Conservation (phyloP, 2,329 filamentous ascomycete species). For the Daldinia sp. region DNA sequence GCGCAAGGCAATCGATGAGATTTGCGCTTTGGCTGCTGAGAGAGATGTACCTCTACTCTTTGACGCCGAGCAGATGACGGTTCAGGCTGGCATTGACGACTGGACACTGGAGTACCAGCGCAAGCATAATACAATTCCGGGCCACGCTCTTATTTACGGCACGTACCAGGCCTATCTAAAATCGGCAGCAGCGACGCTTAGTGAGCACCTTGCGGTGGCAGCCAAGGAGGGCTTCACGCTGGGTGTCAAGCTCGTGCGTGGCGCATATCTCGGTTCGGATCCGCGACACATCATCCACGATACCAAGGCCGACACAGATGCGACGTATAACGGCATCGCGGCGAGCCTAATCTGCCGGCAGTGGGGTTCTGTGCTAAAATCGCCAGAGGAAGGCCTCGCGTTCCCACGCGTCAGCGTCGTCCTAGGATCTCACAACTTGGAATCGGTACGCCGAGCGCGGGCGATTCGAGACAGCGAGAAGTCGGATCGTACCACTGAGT, state of each 20-base stretch:
- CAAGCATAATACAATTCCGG: constrained; percentile 71
- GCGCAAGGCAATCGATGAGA: constrained; percentile 72
- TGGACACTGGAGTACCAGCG: constrained; percentile 82
- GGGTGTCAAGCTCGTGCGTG: constrained; percentile 78
- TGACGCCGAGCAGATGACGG: constrained; percentile 82
- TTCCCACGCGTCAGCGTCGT: constrained; percentile 72
- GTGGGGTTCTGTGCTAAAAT: constrained; percentile 65
- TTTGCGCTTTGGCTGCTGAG: constrained; percentile 75
- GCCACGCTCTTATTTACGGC: constrained; percentile 76
- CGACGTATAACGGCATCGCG: constrained; percentile 75
- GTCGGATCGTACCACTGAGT: constrained; percentile 51
- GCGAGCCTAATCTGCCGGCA: constrained; percentile 70
- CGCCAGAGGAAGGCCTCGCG: constrained; percentile 41
- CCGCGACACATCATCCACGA: constrained; percentile 75
- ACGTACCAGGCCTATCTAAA: constrained; percentile 84
- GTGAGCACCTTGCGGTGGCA: constrained; percentile 67
- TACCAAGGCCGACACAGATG: constrained; percentile 75
- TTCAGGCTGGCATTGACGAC: constrained; percentile 81
- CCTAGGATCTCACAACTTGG: constrained; percentile 83
- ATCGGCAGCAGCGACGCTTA: constrained; percentile 63
- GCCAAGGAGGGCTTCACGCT: constrained; percentile 68
- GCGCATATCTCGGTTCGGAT: constrained; percentile 76
- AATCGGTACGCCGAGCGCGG: constrained; percentile 69
- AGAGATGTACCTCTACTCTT: constrained; percentile 79
- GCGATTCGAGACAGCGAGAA: constrained; percentile 57